Conservation (phyloP, 2,329 filamentous ascomycete species). For the Penicillium verrucosum region DNA sequence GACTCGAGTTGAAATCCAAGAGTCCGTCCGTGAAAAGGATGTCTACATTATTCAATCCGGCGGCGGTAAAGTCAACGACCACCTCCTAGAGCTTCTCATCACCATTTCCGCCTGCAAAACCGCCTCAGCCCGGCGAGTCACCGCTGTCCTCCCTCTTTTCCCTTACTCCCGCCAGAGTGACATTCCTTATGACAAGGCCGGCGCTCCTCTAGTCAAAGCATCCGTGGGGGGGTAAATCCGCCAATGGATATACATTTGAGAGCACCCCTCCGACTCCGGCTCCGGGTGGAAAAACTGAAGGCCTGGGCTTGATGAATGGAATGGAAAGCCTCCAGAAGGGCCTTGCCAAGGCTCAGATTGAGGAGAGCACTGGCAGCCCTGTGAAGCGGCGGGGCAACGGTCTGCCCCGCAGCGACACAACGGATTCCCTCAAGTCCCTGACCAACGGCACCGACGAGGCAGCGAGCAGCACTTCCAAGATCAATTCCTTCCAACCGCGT, state of each 20-base stretch:
- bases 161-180: constrained; percentile 96
- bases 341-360: constrained; percentile 65
- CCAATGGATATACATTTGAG: constrained; percentile 76
- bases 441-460: constrained; percentile 60
- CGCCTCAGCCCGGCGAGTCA: constrained; percentile 87
- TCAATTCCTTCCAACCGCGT: constrained; percentile 70
- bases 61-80: constrained; percentile 89
- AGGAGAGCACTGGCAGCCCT: constrained; percentile 47
- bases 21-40: constrained; percentile 96
- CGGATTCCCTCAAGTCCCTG: constrained; percentile 38
- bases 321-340: constrained; percentile 68
- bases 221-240: constrained; percentile 40
- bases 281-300: constrained; percentile 67
- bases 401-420: constrained; percentile 38
- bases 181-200: constrained; percentile 92
- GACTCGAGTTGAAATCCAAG: constrained; percentile 90
- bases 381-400: constrained; percentile 45
- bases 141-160: constrained; percentile 90
- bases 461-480: constrained; percentile 55
- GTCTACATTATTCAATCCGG: constrained; percentile 97
- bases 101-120: constrained; percentile 98
- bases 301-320: constrained; percentile 63
- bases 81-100: constrained; percentile 94
- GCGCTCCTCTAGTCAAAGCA: constrained; percentile 77
- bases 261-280: constrained; percentile 84